Evolutionary conservation across 768 basidiomycete species (phyloP).

Genomic region (Auriscalpium microsporum): DNA sequence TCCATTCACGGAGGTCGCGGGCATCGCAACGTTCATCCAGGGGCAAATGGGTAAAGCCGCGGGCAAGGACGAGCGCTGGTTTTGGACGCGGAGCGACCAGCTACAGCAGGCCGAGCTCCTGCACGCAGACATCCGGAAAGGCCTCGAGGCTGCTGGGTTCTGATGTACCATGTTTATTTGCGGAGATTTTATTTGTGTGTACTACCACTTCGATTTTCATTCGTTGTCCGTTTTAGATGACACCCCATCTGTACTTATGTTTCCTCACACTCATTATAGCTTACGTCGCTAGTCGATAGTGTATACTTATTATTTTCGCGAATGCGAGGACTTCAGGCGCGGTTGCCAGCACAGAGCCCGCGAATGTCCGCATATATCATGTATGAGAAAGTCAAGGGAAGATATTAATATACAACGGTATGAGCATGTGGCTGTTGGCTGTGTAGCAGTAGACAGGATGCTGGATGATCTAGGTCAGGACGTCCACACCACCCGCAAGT

Average conservation of each 20-base stretch:
- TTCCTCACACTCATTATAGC: not conserved
- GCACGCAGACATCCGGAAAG: slow-evolving; percentile 57
- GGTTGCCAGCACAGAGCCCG: not conserved
- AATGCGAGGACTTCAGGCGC: no score
- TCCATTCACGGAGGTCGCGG: slow-evolving; percentile 36
- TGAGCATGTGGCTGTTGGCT: slow-evolving; percentile 2
- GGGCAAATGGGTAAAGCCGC: slow-evolving; percentile 34
- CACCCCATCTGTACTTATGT: not conserved
- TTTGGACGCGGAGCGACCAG: slow-evolving; percentile 53
- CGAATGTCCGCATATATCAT: slow-evolving; percentile 23
- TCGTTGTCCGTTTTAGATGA: not conserved
- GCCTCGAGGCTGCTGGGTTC: slow-evolving; percentile 63
- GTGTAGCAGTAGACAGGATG: not conserved
- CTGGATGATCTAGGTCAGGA: not conserved
- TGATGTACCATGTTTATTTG: slow-evolving; percentile 21
- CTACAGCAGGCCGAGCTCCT: slow-evolving; percentile 49
- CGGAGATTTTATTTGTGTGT: no score
- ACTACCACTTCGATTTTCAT: not conserved
- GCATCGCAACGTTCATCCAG: slow-evolving; percentile 39
- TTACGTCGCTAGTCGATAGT: not conserved
- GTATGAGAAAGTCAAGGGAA: slow-evolving; percentile 31
- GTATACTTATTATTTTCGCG: not conserved
- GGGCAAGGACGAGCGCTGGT: slow-evolving; percentile 39
- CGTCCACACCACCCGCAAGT: not conserved
- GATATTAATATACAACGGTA: slow-evolving; percentile 20